phyloP scores from a whole-genome alignment of 169 alveolate species.

The Babesia bigemina region DNA sequence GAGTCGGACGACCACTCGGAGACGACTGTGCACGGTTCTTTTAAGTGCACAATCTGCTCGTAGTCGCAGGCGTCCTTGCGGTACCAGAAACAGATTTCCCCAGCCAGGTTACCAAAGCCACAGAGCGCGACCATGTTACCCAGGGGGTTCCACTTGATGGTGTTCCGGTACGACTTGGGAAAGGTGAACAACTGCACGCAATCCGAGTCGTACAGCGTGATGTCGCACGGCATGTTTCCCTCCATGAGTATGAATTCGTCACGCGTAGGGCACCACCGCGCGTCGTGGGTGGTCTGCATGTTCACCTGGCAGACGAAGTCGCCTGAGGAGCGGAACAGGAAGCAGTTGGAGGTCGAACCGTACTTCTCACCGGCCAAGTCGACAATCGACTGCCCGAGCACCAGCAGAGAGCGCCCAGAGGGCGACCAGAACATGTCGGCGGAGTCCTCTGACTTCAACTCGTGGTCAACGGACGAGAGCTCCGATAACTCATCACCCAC shows the following conservation, averaged over 20 bases:
- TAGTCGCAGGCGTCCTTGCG: constrained; percentile 45
- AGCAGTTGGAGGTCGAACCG: constrained; percentile 65
- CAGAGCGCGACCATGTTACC: constrained; percentile 78
- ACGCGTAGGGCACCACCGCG: constrained; percentile 70
- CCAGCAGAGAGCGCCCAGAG: constrained; percentile 53
- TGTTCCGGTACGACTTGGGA: constrained; percentile 72
- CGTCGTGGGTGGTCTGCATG: constrained; percentile 74
- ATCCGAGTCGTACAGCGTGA: constrained; percentile 65
- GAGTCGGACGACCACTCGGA: constrained; percentile 81
- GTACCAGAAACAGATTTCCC: constrained; percentile 76
- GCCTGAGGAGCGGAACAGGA: constrained; percentile 42
- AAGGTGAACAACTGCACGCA: constrained; percentile 63
- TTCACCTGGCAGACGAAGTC: constrained; percentile 56
- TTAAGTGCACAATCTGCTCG: constrained; percentile 68
- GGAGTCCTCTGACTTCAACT: constrained; percentile 56
- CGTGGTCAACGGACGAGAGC: constrained; percentile 36
- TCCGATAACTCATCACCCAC: constrained; percentile 19
- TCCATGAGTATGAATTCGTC: constrained; percentile 74
- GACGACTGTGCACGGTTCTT: constrained; percentile 79
- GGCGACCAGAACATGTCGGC: constrained; percentile 71
- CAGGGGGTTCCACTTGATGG: constrained; percentile 77
- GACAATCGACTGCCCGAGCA: constrained; percentile 63
- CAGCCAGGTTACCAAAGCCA: constrained; percentile 80
- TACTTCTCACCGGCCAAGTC: constrained; percentile 72
- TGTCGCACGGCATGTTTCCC: constrained; percentile 76